Percentiles rank a stretch among this genome's conserved stretches.
Evolutionary conservation across 2,329 filamentous ascomycete species (phyloP).

Genomic region (Cercospora berteroae): DNA sequence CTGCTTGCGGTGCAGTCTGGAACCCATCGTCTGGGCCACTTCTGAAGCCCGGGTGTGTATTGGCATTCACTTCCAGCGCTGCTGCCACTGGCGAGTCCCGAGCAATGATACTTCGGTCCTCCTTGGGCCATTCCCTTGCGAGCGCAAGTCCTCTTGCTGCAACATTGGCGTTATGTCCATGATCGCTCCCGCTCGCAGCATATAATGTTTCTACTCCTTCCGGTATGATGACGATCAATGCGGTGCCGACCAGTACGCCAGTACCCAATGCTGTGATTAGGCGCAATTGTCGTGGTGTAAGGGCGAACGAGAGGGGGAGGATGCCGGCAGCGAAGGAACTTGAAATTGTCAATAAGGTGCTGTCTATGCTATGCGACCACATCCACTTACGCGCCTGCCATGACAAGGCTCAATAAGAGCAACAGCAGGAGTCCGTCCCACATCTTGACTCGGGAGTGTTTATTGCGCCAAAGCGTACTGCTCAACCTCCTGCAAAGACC

Average conservation of each 20-base stretch:
- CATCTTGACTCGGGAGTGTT: constrained; percentile 36
- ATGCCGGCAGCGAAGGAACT: constrained; percentile 94
- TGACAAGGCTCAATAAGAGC: constrained; percentile 63
- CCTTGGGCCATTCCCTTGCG: not conserved
- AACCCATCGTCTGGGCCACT: constrained; percentile 37
- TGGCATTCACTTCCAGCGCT: constrained; percentile 5
- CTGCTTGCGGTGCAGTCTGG: constrained; percentile 17
- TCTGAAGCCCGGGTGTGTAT: constrained; percentile 19
- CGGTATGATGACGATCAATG: constrained; percentile 94
- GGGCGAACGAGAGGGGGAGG: constrained; percentile 80
- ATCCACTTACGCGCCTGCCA: constrained; percentile 61
- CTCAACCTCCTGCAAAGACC: not conserved
- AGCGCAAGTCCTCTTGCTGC: not conserved
- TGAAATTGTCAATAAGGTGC: constrained; percentile 21
- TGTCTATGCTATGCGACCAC: not conserved
- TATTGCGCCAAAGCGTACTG: not conserved
- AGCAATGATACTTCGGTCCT: not conserved
- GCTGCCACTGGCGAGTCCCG: constrained; percentile 3
- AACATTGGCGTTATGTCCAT: constrained; percentile 23
- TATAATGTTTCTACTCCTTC: constrained; percentile 93
- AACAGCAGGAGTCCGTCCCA: constrained; percentile 65
- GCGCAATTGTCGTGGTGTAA: constrained; percentile 82
- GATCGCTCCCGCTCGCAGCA: constrained; percentile 43
- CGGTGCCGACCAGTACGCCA: constrained; percentile 90
- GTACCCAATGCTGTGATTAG: constrained; percentile 90